phyloP scores from a whole-genome alignment of 139 green algal genomes.

The Coelastrella sp. region DNA sequence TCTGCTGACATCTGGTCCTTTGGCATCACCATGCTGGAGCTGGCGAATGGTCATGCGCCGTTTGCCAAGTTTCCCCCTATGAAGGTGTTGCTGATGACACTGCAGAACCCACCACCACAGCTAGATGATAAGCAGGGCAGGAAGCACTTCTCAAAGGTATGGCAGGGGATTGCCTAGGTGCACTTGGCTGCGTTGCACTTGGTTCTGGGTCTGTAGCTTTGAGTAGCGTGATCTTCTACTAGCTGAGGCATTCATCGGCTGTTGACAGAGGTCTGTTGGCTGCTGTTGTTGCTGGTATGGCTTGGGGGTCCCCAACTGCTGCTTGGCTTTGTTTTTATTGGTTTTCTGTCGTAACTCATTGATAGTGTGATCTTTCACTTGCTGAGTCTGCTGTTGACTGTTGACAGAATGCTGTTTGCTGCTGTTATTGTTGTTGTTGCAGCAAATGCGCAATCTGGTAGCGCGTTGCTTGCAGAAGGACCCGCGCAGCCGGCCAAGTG shows the following conservation, averaged over 20 bases:
- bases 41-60: slow-evolving; percentile 96
- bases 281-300: too few species aligned
- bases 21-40: slow-evolving; percentile 98
- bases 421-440: slow-evolving; percentile 19
- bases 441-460: slow-evolving; percentile 95
- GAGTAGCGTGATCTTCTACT: too few species aligned
- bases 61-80: slow-evolving; percentile 99
- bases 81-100: slow-evolving; percentile 91
- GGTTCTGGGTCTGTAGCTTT: too few species aligned
- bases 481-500: slow-evolving; percentile 86
- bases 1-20: slow-evolving; percentile 99
- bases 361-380: too few species aligned
- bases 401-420: too few species aligned
- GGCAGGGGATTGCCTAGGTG: not conserved
- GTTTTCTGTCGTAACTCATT: too few species aligned
- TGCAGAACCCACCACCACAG: slow-evolving; percentile 94
- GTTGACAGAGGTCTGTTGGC: too few species aligned
- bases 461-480: slow-evolving; percentile 97
- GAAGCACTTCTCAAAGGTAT: slow-evolving; percentile 85
- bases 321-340: too few species aligned
- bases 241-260: too few species aligned
- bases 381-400: too few species aligned
- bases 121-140: slow-evolving; percentile 81
- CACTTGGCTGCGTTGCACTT: not conserved
- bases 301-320: too few species aligned